Base-by-base conservation (phyloP, 352 stramenopile species). In the Aphanomyces stellatus region DNA sequence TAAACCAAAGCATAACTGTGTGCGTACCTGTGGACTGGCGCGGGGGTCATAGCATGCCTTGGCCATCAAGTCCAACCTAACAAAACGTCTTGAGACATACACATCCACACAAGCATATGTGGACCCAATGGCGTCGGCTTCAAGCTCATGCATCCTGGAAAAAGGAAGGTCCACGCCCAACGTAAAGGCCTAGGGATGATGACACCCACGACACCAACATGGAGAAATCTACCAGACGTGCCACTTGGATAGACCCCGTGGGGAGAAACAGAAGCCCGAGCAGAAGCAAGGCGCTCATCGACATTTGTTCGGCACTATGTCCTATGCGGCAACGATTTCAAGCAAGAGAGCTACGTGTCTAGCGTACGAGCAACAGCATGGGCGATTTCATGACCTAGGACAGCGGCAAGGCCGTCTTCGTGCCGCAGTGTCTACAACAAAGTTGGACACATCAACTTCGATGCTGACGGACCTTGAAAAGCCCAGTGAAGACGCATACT, bases 321-420 rank as follows among this genome's bases (percentile, higher is more conserved):
- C 82, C 80, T 91, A 62, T 17, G 41, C 48, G 25, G 24, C 42
- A 30, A 41, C 53, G 53, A 64, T 4, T 35, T 35, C 19, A 7
- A 51, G 2, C 41, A 51, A 65, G 11, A n/a, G n/a, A n/a, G n/a
- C n/a, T n/a, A n/a, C n/a, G 31, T 25, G 42, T 34, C 19, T 3
- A 35, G 30, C 17, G 57, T 67, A 90, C 82, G 77, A 4, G 82
- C 82, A 8, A 91, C 31, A 19, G 79, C 82, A 51, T 91, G 82
- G 0, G 80, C 82, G 8, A 81, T 81, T 70, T 90, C 82, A 53
- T 90, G 82, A 65, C 87, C 87, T 68, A 90, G 74, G 13, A 90
- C 82, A 0, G 82, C 79, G 0, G 82, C 82, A 13, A 91, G 71
- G 17, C 76, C 66, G 62, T 91, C 82, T 71, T 91, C 80, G 48